Evolutionary conservation across 2,329 filamentous ascomycete genomes (phyloP).

Genomic region (Talaromyces sp.): DNA sequence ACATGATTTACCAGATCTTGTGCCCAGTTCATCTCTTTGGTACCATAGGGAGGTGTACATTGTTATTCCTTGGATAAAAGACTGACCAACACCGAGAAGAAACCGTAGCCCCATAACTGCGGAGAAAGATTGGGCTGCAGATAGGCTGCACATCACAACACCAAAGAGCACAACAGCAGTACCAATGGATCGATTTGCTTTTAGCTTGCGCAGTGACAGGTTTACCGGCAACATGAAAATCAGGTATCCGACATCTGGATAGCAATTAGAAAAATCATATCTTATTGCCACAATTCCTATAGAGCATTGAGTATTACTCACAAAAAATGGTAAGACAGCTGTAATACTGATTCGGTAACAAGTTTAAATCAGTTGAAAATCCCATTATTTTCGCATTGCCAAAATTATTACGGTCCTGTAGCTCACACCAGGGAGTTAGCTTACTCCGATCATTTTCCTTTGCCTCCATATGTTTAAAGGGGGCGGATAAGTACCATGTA

Average conservation of each 20-base stretch:
- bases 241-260: neutral
- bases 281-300: neutral
- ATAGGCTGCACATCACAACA: neutral
- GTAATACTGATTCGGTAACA: neutral
- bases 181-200: neutral
- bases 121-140: neutral
- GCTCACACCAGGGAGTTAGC: neutral
- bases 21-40: neutral
- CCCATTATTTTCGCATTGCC: neutral
- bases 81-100: neutral
- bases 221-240: neutral
- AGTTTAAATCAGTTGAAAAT: neutral
- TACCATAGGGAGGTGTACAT: neutral
- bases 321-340: neutral
- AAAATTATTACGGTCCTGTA: neutral
- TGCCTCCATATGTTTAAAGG: neutral
- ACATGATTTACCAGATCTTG: neutral
- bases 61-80: neutral
- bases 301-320: neutral
- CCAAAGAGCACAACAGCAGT: neutral
- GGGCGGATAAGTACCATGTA: neutral
- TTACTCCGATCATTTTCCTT: neutral
- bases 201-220: neutral
- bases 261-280: neutral
- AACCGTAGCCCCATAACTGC: neutral